phyloP scores from a whole-genome alignment of 202 grass and related monocot genomes.

The Panicum hallii region DNA sequence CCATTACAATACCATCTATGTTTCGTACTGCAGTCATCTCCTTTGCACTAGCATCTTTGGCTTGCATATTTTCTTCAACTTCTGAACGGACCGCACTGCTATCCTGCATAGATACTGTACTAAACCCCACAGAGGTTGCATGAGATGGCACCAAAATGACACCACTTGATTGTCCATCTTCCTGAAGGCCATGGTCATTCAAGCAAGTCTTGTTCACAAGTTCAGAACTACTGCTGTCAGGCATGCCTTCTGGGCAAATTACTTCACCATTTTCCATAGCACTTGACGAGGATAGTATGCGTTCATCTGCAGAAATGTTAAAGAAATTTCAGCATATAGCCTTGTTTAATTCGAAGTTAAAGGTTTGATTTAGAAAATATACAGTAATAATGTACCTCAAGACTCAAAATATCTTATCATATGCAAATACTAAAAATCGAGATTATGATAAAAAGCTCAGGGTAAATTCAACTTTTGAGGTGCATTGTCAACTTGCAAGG shows the following conservation, averaged over 20 bases:
- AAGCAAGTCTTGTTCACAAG: slow-evolving; percentile 27
- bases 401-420: slow-evolving; percentile 25
- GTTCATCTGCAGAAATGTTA: slow-evolving; percentile 46
- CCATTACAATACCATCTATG: slow-evolving; percentile 17
- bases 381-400: neutral
- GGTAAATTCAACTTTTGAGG: slow-evolving; percentile 11
- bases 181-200: slow-evolving; percentile 8
- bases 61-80: slow-evolving; percentile 12
- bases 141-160: neutral
- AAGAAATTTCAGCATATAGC: slow-evolving; percentile 32
- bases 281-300: slow-evolving; percentile 17
- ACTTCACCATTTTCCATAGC: slow-evolving; percentile 21
- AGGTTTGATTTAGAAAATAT: neutral
- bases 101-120: slow-evolving; percentile 11
- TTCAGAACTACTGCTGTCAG: slow-evolving; percentile 6
- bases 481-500: neutral
- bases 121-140: slow-evolving; percentile 7
- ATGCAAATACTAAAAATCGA: slow-evolving; percentile 6
- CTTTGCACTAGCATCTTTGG: slow-evolving; percentile 17
- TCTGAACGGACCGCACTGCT: slow-evolving; percentile 1
- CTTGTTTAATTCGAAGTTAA: slow-evolving; percentile 30
- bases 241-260: slow-evolving; percentile 29
- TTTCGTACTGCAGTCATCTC: neutral
- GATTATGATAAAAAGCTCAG: neutral
- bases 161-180: slow-evolving; percentile 17